phyloP scores from a whole-genome alignment of 192 early-diverging fungal species.

The Coemansia reversa region DNA sequence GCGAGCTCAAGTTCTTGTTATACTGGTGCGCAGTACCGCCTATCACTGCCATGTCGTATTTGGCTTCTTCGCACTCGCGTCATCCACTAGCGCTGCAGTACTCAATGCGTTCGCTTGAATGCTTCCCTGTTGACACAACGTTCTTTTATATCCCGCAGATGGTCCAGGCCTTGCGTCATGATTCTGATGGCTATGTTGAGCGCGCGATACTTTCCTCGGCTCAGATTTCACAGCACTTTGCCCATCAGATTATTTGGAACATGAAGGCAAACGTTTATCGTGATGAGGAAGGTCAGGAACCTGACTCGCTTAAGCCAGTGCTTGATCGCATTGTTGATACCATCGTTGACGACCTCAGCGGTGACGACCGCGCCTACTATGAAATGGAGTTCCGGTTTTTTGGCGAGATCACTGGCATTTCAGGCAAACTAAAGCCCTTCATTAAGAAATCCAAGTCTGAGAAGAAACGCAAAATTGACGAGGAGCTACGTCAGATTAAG shows the following conservation, averaged over 20 bases:
- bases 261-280: constrained; percentile 98
- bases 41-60: constrained; percentile 81
- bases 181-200: constrained; percentile 90
- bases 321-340: constrained; percentile 85
- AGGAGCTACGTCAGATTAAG: constrained; percentile 91
- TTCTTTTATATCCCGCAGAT: constrained; percentile 99
- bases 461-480: constrained; percentile 99
- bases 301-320: constrained; percentile 85
- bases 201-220: constrained; percentile 93
- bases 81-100: constrained; percentile 95
- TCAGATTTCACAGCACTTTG: constrained; percentile 92
- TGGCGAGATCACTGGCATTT: constrained; percentile 92
- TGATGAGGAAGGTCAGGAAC: constrained; percentile 59
- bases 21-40: constrained; percentile 92
- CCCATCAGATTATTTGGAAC: constrained; percentile 99
- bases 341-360: constrained; percentile 79
- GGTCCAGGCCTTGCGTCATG: constrained; percentile 91
- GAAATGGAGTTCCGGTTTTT: constrained; percentile 98
- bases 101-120: constrained; percentile 85
- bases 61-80: constrained; percentile 66
- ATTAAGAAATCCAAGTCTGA: constrained; percentile 88
- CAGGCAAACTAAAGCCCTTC: constrained; percentile 92
- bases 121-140: constrained; percentile 87
- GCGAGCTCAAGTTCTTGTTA: constrained; percentile 66
- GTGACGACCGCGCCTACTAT: constrained; percentile 86